Evolutionary conservation across 2,329 filamentous ascomycete genomes (phyloP), one percentile per base, ranked within the genome.

Genomic region (Aureobasidium leucospermi): DNA sequence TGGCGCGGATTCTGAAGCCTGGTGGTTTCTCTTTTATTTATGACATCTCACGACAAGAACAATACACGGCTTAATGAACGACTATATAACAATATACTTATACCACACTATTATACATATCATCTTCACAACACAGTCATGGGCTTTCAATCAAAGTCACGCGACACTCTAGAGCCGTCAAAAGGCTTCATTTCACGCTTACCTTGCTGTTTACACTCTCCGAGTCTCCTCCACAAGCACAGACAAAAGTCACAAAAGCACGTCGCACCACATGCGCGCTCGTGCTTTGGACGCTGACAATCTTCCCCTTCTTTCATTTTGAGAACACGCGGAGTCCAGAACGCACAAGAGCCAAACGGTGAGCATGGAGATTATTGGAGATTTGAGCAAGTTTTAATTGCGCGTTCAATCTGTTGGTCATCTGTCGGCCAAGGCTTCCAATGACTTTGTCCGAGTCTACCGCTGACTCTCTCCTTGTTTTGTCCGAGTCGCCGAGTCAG

Each of bases 201-300:
- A 13, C 38, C 28, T 48, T 19, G 19, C 11, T 19, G 16, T 28
- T 28, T 1, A 4, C 28, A 15, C 32, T 28, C 47, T 52, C 36
- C 48, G 47, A 41, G 48, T 52, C 34, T 52, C 36, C 23, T 49
- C 36, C 13, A 52, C 48, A 31, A 52, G 48, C 48, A 52, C 48
- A 13, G 48, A 52, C 48, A 16, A 31, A 36, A 52, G 36, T 41
- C 8, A 52, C 48, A 28, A 41, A 41, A 51, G 31, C 48, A n/a
- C 36, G 48, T 52, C 48, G 48, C 48, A 51, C 47, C 47, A 52
- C 48, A 52, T 52, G 48, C 48, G 48, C 36, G 48, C 48, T 52
- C 48, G 48, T 52, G 48, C 48, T 52, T 41, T 52, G 15, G 4
- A 34, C 34, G 32, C 32, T 31, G 36, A 6, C 47, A 38, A 38